A percentile compares a stretch with the other conserved stretches of the same genome.
Conservation (phyloP, 768 basidiomycete genomes). For the Russula foetens region DNA sequence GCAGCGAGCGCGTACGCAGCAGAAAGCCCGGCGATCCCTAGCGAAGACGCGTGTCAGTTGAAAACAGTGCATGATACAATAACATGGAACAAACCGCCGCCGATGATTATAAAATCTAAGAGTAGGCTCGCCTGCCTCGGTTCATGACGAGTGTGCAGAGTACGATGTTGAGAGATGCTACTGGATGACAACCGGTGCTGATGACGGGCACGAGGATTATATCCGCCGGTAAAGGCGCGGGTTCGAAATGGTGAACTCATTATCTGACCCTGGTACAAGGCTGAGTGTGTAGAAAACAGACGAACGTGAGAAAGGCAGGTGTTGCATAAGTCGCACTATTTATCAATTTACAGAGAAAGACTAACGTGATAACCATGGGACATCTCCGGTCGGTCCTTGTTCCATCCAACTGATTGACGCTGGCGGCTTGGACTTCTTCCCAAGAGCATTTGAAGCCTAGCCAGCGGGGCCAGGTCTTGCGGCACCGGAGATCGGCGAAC, state of each 20-base stretch:
- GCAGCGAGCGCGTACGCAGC: constrained; percentile 17
- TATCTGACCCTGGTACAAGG: not conserved
- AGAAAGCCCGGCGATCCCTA: constrained; percentile 19
- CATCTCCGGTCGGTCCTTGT: too few species aligned
- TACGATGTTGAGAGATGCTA: not conserved
- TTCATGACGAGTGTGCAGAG: not conserved
- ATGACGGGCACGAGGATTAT: not conserved
- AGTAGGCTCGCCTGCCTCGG: constrained; percentile 7
- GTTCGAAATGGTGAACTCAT: not conserved
- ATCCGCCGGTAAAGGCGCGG: not conserved
- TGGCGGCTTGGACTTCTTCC: not conserved
- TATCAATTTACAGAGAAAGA: constrained; percentile 5
- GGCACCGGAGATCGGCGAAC: constrained; percentile 9
- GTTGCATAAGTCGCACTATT: constrained; percentile 4
- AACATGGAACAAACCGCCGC: constrained; percentile 12
- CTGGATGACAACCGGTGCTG: not conserved
- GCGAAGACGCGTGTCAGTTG: not conserved
- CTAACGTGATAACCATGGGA: constrained; percentile 8
- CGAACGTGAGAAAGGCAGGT: constrained; percentile 6
- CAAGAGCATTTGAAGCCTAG: not conserved
- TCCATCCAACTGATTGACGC: constrained; percentile 13
- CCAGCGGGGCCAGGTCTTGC: not conserved
- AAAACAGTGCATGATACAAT: not conserved
- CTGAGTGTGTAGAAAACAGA: not conserved
- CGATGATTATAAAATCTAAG: constrained; percentile 18